Percentiles rank a stretch among this genome's conserved stretches.
Conservation (phyloP, 768 basidiomycete species). For the Mycena amicta region DNA sequence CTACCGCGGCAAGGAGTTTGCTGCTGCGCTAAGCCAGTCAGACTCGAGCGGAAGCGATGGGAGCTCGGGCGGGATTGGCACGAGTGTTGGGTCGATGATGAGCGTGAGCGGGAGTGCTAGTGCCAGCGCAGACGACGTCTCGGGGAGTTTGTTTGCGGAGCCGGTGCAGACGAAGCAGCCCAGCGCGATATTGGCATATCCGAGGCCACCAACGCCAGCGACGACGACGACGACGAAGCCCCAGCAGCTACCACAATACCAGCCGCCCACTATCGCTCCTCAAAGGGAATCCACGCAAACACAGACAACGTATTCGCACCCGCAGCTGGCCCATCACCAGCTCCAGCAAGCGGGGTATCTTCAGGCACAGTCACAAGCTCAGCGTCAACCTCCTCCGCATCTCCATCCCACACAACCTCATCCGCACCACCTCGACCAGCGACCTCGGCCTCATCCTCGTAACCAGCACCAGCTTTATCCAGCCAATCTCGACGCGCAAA, state of each 20-base stretch:
- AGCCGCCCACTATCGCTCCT: no score
- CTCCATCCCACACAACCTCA: not conserved
- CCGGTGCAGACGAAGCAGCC: not conserved
- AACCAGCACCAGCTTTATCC: not conserved
- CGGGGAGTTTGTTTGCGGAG: not conserved
- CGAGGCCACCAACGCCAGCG: not conserved
- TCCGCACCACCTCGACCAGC: not conserved
- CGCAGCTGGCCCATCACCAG: not conserved
- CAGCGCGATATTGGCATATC: not conserved
- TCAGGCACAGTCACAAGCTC: not conserved
- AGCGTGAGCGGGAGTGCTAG: not conserved
- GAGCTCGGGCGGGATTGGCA: not conserved
- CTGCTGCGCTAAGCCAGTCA: not conserved
- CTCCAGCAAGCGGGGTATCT: not conserved
- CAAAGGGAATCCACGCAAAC: no score
- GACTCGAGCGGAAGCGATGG: not conserved
- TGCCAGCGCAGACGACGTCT: no score
- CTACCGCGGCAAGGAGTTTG: constrained; percentile 11
- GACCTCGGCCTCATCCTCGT: not conserved
- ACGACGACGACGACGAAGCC: not conserved
- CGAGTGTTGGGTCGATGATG: not conserved
- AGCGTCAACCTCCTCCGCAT: not conserved
- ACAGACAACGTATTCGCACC: not conserved
- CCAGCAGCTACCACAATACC: not conserved
- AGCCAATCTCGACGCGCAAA: not conserved